These are phyloP conservation scores for Sequoia sempervirens DNA, from an alignment of 75 land plant species.

Conservation along the genomic window DNA sequence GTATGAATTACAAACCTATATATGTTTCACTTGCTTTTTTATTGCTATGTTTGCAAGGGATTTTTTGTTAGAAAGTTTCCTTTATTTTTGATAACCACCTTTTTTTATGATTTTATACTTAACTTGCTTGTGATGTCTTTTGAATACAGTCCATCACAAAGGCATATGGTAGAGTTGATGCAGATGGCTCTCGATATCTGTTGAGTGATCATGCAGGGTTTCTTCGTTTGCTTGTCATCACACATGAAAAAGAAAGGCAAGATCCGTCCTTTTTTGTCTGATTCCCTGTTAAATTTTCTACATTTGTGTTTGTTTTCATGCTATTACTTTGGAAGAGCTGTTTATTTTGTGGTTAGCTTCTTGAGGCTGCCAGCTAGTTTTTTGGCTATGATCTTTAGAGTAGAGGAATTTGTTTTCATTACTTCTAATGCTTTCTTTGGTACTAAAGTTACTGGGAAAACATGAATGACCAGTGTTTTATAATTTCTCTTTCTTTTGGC, in stretches of 20 bases:
- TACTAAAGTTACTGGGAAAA: not conserved
- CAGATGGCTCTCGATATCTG: constrained; percentile 96
- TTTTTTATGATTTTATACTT: not conserved
- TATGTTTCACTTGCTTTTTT: not conserved
- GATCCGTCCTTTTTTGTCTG: not conserved
- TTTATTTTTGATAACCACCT: not conserved
- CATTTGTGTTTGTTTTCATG: not conserved
- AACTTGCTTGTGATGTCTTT: not conserved
- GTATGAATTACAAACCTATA: constrained; percentile 30
- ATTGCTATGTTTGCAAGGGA: too few relatives aligned
- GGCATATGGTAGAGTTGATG: constrained; percentile 98
- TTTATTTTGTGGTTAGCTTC: not conserved
- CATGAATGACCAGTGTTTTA: not conserved
- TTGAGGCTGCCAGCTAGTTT: not conserved
- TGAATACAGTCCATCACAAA: constrained; percentile 76
- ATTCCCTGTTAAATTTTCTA: not conserved
- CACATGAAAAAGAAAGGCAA: constrained; percentile 95
- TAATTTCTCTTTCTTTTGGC: not conserved
- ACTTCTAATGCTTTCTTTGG: not conserved
- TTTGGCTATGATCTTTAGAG: not conserved
- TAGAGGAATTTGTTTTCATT: not conserved
- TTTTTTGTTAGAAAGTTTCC: not conserved
- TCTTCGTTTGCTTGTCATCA: constrained; percentile 90
- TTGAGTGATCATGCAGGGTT: constrained; percentile 90
- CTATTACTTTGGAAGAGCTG: not conserved